Conservation (phyloP, 2,329 filamentous ascomycete species). For the Knoxdaviesia capensis region DNA sequence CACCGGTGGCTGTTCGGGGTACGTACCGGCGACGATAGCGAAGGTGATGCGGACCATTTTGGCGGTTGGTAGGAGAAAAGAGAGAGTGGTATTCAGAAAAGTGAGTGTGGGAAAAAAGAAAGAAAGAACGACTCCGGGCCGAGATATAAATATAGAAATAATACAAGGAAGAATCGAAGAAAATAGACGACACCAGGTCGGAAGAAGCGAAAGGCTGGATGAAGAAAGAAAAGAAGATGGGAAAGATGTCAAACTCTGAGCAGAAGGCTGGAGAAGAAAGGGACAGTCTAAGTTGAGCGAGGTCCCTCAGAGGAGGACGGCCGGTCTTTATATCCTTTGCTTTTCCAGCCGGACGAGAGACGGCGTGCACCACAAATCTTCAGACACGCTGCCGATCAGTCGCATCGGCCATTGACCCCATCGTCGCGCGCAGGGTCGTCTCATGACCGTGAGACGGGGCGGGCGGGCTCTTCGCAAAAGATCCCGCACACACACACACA, state of each 20-base stretch:
- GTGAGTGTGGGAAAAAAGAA: not conserved
- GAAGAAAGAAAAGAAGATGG: not conserved
- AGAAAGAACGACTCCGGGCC: conserved; percentile 7
- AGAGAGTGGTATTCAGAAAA: no score
- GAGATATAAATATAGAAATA: conserved; percentile 2
- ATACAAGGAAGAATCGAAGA: conserved; percentile 4
- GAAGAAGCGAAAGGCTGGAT: conserved; percentile 1
- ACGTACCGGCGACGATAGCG: conserved; percentile 10
- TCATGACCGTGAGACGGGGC: no score
- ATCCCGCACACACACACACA: no score
- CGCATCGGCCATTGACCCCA: no score
- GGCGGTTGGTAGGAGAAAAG: not conserved
- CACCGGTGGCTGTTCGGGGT: not conserved
- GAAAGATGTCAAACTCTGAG: not conserved
- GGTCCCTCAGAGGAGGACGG: no score
- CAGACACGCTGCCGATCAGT: no score
- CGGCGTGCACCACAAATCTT: no score
- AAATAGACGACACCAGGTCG: conserved; percentile 1
- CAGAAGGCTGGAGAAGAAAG: no score
- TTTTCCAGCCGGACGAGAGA: no score
- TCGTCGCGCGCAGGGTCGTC: no score
- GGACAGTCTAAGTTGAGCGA: not conserved
- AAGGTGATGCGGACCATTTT: conserved; percentile 10
- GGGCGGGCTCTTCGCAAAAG: no score
- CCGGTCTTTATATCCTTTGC: no score